Percentiles rank a stretch among this genome's conserved stretches.
These are phyloP conservation scores for Meripilus lineatus DNA, from an alignment of 1,284 basidiomycete species.

Conservation along the genomic window DNA sequence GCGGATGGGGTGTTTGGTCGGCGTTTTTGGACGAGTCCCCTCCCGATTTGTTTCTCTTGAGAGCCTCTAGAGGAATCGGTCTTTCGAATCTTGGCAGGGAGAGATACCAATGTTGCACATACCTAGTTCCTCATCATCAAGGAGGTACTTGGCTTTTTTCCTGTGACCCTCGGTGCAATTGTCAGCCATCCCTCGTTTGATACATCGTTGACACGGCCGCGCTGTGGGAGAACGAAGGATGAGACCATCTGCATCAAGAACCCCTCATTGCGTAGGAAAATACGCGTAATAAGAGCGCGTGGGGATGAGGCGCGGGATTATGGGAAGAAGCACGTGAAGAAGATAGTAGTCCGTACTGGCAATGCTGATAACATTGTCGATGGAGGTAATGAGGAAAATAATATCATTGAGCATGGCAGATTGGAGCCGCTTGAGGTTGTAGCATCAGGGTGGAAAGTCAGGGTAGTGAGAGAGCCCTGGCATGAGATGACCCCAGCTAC, in stretches of 20 bases:
- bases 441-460: too few species aligned
- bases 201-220: conserved; percentile 91
- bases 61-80: conserved; percentile 51
- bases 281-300: too few species aligned
- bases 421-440: too few species aligned
- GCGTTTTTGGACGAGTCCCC: conserved; percentile 23
- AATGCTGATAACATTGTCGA: too few species aligned
- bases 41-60: conserved; percentile 50
- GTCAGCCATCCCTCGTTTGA: conserved; percentile 88
- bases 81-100: conserved; percentile 25
- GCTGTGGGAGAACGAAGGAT: conserved; percentile 53
- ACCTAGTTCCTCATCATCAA: conserved; percentile 91
- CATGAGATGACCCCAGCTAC: too few species aligned
- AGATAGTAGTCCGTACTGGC: too few species aligned
- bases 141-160: conserved; percentile 97
- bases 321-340: too few species aligned
- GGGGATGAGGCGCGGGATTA: too few species aligned
- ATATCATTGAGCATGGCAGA: too few species aligned
- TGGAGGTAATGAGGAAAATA: too few species aligned
- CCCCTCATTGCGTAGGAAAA: too few species aligned
- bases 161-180: conserved; percentile 92
- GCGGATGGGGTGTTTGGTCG: conserved; percentile 21
- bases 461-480: too few species aligned
- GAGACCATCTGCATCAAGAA: conserved; percentile 9
- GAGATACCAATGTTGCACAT: conserved; percentile 38